Conservation (phyloP, 176 grass and related monocot genomes). For the Typha latifolia region DNA sequence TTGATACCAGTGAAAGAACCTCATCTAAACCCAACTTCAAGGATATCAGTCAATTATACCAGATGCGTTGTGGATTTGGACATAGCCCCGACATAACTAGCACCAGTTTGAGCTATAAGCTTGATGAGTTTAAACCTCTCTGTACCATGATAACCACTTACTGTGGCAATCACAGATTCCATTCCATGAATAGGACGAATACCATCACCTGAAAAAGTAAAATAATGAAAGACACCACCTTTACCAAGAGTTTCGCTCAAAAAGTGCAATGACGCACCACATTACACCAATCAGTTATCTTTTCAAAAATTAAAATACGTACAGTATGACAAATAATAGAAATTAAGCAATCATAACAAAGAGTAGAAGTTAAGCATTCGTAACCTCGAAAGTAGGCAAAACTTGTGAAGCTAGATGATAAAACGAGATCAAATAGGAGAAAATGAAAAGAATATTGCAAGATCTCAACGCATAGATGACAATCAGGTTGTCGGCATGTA, state of each 20-base stretch:
- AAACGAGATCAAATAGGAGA: no score
- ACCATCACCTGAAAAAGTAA: conserved; percentile 16
- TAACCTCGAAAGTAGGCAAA: no score
- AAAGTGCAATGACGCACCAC: background rate
- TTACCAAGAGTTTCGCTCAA: background rate
- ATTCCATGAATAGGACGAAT: conserved; percentile 44
- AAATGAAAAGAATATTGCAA: background rate
- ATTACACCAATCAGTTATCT: background rate
- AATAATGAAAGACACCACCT: background rate
- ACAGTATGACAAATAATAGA: background rate
- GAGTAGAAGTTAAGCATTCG: no score
- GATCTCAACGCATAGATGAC: background rate
- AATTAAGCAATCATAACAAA: no score
- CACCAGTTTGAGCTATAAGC: conserved; percentile 71
- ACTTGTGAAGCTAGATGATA: no score
- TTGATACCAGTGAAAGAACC: background rate
- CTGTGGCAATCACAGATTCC: conserved; percentile 63
- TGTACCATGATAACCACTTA: conserved; percentile 77
- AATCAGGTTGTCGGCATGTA: background rate
- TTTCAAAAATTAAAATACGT: background rate
- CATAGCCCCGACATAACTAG: conserved; percentile 76
- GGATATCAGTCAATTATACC: conserved; percentile 22
- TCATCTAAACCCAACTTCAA: background rate
- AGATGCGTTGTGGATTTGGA: conserved; percentile 78
- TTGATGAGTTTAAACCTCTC: conserved; percentile 78